Conservation (phyloP, 371 early-diverging fungal genomes). For the Mortierella sp. region DNA sequence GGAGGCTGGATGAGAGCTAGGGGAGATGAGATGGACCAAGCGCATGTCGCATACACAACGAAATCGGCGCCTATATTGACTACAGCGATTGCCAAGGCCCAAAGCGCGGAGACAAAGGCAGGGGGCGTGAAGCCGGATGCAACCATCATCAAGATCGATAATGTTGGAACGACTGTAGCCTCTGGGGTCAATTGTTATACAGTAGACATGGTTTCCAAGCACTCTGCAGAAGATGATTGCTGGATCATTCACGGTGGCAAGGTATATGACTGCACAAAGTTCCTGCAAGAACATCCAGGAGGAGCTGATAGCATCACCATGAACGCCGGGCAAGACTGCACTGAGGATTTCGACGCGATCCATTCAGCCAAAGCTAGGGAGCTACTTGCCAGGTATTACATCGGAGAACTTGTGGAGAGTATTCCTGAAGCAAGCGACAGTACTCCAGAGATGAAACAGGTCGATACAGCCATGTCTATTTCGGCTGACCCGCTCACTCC, state of each 20-base stretch:
- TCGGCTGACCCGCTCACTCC: slow-evolving; percentile 19
- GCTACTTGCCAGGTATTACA: slow-evolving; percentile 68
- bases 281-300: slow-evolving; percentile 94
- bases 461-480: slow-evolving; percentile 6
- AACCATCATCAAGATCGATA: slow-evolving; percentile 1
- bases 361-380: slow-evolving; percentile 85
- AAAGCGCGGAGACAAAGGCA: slow-evolving; percentile 2
- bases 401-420: slow-evolving; percentile 73
- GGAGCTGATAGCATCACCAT: slow-evolving; percentile 81
- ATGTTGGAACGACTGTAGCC: not conserved
- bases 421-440: slow-evolving; percentile 19
- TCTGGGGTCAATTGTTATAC: slow-evolving; percentile 56
- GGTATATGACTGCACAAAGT: slow-evolving; percentile 93
- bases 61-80: slow-evolving; percentile 14
- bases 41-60: not conserved
- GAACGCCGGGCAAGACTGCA: slow-evolving; percentile 83
- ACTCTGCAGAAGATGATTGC: slow-evolving; percentile 61
- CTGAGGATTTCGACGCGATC: slow-evolving; percentile 91
- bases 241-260: slow-evolving; percentile 92
- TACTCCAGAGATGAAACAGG: slow-evolving; percentile 1
- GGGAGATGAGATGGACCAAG: slow-evolving; percentile 14
- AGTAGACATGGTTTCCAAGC: slow-evolving; percentile 79
- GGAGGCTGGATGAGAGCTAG: slow-evolving; percentile 66
- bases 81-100: slow-evolving; percentile 11
- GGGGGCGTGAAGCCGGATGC: not conserved